Base-by-base conservation (phyloP, 768 basidiomycete genomes). In the Trametes cingulata region DNA sequence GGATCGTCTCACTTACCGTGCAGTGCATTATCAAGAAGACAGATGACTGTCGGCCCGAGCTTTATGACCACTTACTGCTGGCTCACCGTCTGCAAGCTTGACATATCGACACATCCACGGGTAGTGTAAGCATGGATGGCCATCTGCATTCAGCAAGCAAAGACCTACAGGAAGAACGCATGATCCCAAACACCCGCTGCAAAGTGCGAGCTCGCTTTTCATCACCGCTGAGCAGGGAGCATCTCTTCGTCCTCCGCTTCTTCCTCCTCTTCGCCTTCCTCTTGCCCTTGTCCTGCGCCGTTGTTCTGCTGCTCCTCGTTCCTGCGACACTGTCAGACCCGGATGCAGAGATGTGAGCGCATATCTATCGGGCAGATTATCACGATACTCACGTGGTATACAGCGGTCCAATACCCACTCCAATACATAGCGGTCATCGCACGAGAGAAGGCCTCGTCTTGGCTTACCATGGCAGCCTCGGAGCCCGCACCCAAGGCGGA, bases 321-420 rank as follows among this genome's bases (percentile, higher is more conserved):
- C 7, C 63, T 41, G 13, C 65, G 65, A 19, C 50, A 62, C 66
- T 67, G 42, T 25, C 33, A 19, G 40, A 0, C 1, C 33, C 15
- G 17, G 27, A 19, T 20, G 33, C 24, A 25, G 6, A 8, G 1
- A 13, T 36, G 2, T 35, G 10, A 52, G 46, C 22, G 25, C 2
- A 22, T 8, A 25, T 13, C 41, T 17, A 17, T 41, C 14, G 6
- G 22, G 42, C 2, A 25, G 29, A 20, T 5, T 6, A 29, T 4
- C 9, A 41, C 58, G 15, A 5, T 9, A 77, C 84, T 49, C 66
- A 90, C 91, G 70, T 93, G 87, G 68, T 92, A 93, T 47, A 91
- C 80, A 1, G 90, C 90, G 2, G 90, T 91, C 90, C 91, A 93
- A 71, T 93, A 93, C 19, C 91, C 91, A 22, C 80, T 78, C 91